Base-by-base conservation (phyloP, 345 rosid species). In the Erysimum cheiranthoides region DNA sequence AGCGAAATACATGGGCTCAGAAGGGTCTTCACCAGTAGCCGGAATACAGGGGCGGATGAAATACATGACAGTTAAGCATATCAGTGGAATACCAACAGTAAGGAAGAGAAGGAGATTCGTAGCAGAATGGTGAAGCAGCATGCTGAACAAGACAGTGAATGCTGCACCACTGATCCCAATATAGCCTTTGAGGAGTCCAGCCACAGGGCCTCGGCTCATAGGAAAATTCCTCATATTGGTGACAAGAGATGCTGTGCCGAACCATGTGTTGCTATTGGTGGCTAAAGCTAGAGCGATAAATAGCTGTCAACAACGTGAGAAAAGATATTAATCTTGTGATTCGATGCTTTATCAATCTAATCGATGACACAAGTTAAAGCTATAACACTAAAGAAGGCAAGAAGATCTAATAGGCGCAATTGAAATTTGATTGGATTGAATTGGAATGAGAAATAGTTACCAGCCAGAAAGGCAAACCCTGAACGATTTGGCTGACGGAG, bases 191-290 rank as follows among this genome's bases (percentile, higher is more conserved):
- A 90, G 91, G 39, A 88, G 84, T 74, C 93, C 93, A 6, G 85
- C 85, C 71, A 90, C 90, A 39, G 90, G 85, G 14, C 96, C 96
- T 53, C 96, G 68, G 47, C 86, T 88, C 69, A 84, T 78, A 5
- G 93, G 93, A 69, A 90, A 90, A 76, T 90, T 90, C 78, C 93
- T 84, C 96, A 90, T 90, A 73, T 90, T 90, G 78, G 96, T 90
- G 5, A 90, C 93, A 9, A 90, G 90, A 60, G 89, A 83, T 34
- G 91, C 91, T 38, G 96, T 90, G 68, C 88, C 85, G 65, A 78
- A 85, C 96, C 96, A 90, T 52, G 92, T 90, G 77, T 82, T 88
- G 78, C 97, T 87, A 69, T 92, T 89, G 53, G 96, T 76, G 10
- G 83, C 99, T 38, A 95, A 59, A 71, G 74, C 85, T 21, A 90